Evolutionary conservation across 2,329 filamentous ascomycete genomes (phyloP), one percentile per base, ranked within the genome.

Genomic region (Colletotrichum sp.): DNA sequence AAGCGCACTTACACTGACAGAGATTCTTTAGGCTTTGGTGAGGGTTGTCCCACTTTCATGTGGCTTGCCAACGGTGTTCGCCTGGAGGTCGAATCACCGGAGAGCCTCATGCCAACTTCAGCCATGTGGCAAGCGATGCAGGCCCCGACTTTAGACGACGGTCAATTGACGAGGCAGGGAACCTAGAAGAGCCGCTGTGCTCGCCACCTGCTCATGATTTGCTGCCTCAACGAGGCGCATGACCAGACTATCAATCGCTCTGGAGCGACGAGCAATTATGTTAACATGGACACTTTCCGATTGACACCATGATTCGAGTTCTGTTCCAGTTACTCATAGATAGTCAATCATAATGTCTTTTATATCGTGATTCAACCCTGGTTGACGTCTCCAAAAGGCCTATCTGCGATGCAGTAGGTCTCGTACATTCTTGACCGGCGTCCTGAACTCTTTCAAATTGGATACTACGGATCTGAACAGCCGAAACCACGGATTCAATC

Each of bases 221-320:
- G 18, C 39, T 49, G 3, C 6, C 4, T n/a, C 39, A 49, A n/a
- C 18, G 39, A 49, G 8, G 39, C 39, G 39, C 1, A 44, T 7
- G 18, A n/a, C 18, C 18, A 44, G 18, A 44, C 9, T n/a, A 6
- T 9, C 3, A 44, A n/a, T 44, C 8, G 39, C 39, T 44, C 5
- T 10, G 18, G 36, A 39, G 36, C 16, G 8, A 18, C 36, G 1
- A 18, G 8, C 36, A 10, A 44, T 18, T 6, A n/a, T 49, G 39
- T 6, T 12, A 49, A 2, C 2, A 12, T 49, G 9, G 18, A 49
- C 9, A 6, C 18, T n/a, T 1, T 49, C 5, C 1, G 9, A n/a
- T 49, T 49, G 8, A 49, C 39, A 12, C 39, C 18, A 16, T 44
- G 2, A 18, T 44, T 0, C 0, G 0, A 44, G 0, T n/a, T 3